Evolutionary conservation across 1,139 yeast species (phyloP).

Genomic region (Yamadazyma friedrichii): DNA sequence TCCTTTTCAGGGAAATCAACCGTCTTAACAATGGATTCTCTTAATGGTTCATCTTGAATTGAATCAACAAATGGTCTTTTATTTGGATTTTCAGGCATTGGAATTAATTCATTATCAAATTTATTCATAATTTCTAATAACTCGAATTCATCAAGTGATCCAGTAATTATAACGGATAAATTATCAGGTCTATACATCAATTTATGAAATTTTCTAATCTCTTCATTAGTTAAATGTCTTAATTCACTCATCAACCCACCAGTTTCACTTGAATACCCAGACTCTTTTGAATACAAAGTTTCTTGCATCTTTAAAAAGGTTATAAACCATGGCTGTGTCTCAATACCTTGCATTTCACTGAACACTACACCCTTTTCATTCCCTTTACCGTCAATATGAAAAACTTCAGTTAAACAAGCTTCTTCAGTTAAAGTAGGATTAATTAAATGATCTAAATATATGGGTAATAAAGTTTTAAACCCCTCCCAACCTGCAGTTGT

Average conservation of each 20-base stretch:
- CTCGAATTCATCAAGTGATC: constrained; percentile 76
- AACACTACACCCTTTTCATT: constrained; percentile 96
- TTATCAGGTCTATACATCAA: constrained; percentile 79
- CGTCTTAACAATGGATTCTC: constrained; percentile 40
- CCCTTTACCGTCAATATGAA: constrained; percentile 88
- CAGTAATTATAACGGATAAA: constrained; percentile 77
- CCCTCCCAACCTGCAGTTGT: constrained; percentile 98
- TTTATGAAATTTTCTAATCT: constrained; percentile 74
- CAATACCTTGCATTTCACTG: constrained; percentile 96
- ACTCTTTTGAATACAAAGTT: constrained; percentile 53
- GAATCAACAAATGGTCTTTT: constrained; percentile 85
- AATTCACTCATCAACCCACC: constrained; percentile 86
- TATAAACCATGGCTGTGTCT: constrained; percentile 74
- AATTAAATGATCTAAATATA: constrained; percentile 84
- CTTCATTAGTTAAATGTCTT: constrained; percentile 67
- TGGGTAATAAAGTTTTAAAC: constrained; percentile 77
- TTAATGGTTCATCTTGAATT: constrained; percentile 41
- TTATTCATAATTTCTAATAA: constrained; percentile 56
- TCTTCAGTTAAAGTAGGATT: constrained; percentile 86
- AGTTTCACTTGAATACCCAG: constrained; percentile 90
- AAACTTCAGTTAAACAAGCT: constrained; percentile 92
- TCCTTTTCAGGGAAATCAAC: constrained; percentile 88
- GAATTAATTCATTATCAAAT: constrained; percentile 61
- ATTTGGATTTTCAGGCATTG: constrained; percentile 32
- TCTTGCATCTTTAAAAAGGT: constrained; percentile 64